Base-by-base conservation (phyloP, 345 rosid species). In the Acer negundo region DNA sequence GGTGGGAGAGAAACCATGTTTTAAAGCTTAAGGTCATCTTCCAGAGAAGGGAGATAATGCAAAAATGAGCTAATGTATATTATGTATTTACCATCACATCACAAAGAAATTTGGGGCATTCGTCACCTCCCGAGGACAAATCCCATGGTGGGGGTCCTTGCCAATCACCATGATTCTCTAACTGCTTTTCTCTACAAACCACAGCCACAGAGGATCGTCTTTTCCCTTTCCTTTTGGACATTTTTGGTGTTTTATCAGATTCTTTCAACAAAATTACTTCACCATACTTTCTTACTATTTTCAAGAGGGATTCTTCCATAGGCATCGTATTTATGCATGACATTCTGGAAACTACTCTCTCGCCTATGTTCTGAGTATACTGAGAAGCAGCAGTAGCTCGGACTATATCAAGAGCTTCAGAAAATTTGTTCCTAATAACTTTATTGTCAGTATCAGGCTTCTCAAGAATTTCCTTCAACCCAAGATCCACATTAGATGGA, bases 91-190 rank as follows among this genome's bases (percentile, higher is more conserved):
- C 98, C 98, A 95, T 93, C 80, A 92, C 97, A 80, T 95, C 99
- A 82, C 97, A 92, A 16, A 95, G 88, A 85, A 95, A 95, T 83
- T 91, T 93, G 0, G 98, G 98, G 76, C 80, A 85, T 59, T 97
- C 98, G 87, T 95, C 94, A 67, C 99, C 99, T 2, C 96, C 94
- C 13, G 80, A 74, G 59, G 93, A 87, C 62, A 82, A 53, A 80
- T 93, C 98, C 99, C 98, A 95, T 70, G 97, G 96, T 9, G 94
- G 88, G n/a, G 86, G 90, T 13, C 93, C 97, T 88, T 88, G 87
- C 96, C 98, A 95, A 69, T 87, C 90, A 42, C 63, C 74, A 70
- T 68, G 73, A 79, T 73, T 72, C 46, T 84, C 85, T 47, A 79
- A 65, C 72, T 69, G 79, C 70, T 83, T 89, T 73, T 81, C 84